These are phyloP conservation scores for Saccharomyces hybrid DNA, from an alignment of 1,139 yeast genomes.

Conservation along the genomic window DNA sequence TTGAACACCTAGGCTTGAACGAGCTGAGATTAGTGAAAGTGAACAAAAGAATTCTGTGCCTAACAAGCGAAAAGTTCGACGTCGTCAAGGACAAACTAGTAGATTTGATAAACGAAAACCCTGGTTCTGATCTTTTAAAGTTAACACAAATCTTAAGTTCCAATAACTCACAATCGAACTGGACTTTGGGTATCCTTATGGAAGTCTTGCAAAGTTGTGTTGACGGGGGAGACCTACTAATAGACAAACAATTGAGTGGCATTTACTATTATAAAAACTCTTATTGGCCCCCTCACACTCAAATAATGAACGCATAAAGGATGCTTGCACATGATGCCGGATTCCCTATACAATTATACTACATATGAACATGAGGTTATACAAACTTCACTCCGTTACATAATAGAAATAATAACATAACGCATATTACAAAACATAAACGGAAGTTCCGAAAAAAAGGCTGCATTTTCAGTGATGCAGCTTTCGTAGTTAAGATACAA, in stretches of 20 bases:
- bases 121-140: conserved; percentile 27
- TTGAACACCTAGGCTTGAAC: conserved; percentile 43
- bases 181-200: conserved; percentile 63
- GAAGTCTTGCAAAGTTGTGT: conserved; percentile 63
- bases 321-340: not conserved
- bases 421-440: not conserved
- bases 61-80: conserved; percentile 33
- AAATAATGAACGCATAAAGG: not conserved
- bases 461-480: not conserved
- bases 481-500: not conserved
- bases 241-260: conserved; percentile 48
- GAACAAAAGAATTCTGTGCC: conserved; percentile 39
- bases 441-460: not conserved
- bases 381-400: not conserved
- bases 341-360: not conserved
- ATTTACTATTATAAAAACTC: conserved; percentile 24
- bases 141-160: conserved; percentile 17
- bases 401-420: not conserved
- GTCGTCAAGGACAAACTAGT: conserved; percentile 32
- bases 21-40: conserved; percentile 36
- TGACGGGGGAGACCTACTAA: conserved; percentile 47
- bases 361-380: not conserved
- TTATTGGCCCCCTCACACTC: conserved; percentile 12
- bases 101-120: conserved; percentile 29
- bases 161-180: conserved; percentile 37